Evolutionary conservation across 805 yeast genomes (phyloP).

Genomic region (Schizosaccharomyces octosporus): DNA sequence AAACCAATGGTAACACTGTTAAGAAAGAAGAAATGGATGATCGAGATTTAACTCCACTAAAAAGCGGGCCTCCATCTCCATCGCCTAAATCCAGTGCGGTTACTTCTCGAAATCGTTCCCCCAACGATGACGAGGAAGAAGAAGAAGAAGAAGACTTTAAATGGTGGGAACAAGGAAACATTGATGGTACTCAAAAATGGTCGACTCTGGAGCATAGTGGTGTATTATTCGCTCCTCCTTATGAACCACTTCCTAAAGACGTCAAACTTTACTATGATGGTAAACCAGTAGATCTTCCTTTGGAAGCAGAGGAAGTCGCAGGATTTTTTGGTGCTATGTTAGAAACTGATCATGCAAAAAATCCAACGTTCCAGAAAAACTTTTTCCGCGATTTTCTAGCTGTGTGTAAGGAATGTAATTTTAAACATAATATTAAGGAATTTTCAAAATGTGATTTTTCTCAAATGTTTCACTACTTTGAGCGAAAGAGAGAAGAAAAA

Average conservation of each 20-base stretch:
- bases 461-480: constrained; percentile 48
- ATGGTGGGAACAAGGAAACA: constrained; percentile 58
- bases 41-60: not conserved
- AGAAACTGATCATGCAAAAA: constrained; percentile 69
- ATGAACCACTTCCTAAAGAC: constrained; percentile 58
- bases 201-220: constrained; percentile 67
- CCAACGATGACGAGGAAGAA: constrained; percentile 19
- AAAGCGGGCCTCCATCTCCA: not conserved
- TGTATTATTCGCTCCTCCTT: constrained; percentile 78
- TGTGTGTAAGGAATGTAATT: constrained; percentile 23
- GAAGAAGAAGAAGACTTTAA: constrained; percentile 40
- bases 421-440: constrained; percentile 37
- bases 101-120: not conserved
- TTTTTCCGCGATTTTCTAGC: constrained; percentile 56
- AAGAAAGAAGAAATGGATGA: not conserved
- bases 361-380: constrained; percentile 65
- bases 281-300: constrained; percentile 47
- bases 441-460: constrained; percentile 58
- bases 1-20: not conserved
- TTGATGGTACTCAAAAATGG: constrained; percentile 62
- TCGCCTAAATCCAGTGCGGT: not conserved
- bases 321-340: constrained; percentile 80
- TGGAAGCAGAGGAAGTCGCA: constrained; percentile 84
- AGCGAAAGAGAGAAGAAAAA: constrained; percentile 43
- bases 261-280: constrained; percentile 59